These are phyloP conservation scores for Fusarium phyllophilum DNA, from an alignment of 2,329 filamentous ascomycete species.

Conservation along the genomic window DNA sequence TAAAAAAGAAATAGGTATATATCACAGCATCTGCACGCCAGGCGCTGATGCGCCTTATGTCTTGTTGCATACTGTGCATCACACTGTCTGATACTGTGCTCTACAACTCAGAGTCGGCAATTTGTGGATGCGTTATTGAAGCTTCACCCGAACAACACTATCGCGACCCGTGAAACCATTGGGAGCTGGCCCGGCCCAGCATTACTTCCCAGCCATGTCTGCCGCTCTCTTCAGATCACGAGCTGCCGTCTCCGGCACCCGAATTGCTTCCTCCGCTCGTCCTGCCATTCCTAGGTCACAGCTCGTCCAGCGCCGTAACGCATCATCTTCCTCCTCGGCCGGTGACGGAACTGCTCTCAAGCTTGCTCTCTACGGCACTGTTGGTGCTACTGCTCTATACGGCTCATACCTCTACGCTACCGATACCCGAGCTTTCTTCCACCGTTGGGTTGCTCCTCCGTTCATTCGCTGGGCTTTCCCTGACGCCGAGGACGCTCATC, in stretches of 20 bases:
- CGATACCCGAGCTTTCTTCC: constrained; percentile 76
- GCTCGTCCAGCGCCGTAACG: constrained; percentile 44
- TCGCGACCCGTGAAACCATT: constrained; percentile 42
- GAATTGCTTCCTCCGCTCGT: constrained; percentile 34
- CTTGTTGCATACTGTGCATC: constrained; percentile 19
- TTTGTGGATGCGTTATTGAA: constrained; percentile 40
- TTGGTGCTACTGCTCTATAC: constrained; percentile 54
- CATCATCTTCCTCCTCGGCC: constrained; percentile 50
- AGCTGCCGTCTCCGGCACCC: constrained; percentile 30
- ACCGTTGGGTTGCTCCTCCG: constrained; percentile 74
- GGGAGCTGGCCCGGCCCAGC: constrained; percentile 45
- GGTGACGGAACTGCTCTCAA: constrained; percentile 47
- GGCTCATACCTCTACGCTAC: constrained; percentile 75
- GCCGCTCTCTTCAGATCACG: constrained; percentile 41
- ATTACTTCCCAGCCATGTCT: constrained; percentile 42
- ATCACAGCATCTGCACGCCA: neutral
- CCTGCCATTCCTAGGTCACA: constrained; percentile 30
- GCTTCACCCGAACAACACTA: constrained; percentile 42
- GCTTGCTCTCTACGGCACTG: constrained; percentile 53
- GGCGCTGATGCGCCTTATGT: neutral
- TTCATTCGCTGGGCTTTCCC: constrained; percentile 72
- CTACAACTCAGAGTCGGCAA: constrained; percentile 35
- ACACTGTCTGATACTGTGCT: constrained; percentile 38
- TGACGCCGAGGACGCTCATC: constrained; percentile 93
- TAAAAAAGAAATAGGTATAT: neutral